A percentile compares a stretch with the other conserved stretches of the same genome.
phyloP scores from a whole-genome alignment of 2,329 filamentous ascomycete species.

The Aureobasidium namibiae region DNA sequence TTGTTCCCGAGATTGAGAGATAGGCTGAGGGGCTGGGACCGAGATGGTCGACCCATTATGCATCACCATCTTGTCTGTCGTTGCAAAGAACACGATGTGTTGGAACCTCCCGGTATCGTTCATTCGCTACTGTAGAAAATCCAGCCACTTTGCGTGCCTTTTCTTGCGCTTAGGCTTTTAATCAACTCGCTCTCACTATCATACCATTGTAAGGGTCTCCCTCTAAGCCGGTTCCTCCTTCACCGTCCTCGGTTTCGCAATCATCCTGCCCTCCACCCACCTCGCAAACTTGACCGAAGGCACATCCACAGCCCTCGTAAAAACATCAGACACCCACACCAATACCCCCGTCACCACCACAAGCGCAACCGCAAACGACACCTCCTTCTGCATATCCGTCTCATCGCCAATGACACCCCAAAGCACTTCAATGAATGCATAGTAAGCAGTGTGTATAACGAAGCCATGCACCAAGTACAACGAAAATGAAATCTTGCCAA shows the following conservation, averaged over 20 bases:
- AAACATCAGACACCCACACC: constrained; percentile 49
- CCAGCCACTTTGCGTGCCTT: too few species aligned
- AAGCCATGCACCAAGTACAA: constrained; percentile 55
- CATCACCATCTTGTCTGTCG: too few species aligned
- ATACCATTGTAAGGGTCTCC: not conserved
- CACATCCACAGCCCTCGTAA: constrained; percentile 48
- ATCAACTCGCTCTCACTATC: too few species aligned
- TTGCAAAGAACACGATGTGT: too few species aligned
- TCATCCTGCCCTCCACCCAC: constrained; percentile 39
- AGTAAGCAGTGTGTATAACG: constrained; percentile 46
- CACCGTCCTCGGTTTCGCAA: too few species aligned
- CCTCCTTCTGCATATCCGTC: constrained; percentile 34
- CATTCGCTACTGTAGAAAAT: too few species aligned
- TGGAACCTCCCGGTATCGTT: too few species aligned
- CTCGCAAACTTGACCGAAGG: constrained; percentile 49
- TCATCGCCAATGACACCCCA: constrained; percentile 42
- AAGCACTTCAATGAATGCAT: constrained; percentile 43
- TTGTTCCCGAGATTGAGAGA: too few species aligned
- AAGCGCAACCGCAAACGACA: constrained; percentile 49
- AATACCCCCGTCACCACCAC: constrained; percentile 46
- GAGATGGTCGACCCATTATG: too few species aligned
- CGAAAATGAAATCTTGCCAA: constrained; percentile 53
- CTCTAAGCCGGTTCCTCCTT: not conserved
- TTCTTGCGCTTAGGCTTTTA: too few species aligned
- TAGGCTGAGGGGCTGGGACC: too few species aligned